Base-by-base conservation (phyloP, 208 protist genomes). In the Sergeia podlipaevii region DNA sequence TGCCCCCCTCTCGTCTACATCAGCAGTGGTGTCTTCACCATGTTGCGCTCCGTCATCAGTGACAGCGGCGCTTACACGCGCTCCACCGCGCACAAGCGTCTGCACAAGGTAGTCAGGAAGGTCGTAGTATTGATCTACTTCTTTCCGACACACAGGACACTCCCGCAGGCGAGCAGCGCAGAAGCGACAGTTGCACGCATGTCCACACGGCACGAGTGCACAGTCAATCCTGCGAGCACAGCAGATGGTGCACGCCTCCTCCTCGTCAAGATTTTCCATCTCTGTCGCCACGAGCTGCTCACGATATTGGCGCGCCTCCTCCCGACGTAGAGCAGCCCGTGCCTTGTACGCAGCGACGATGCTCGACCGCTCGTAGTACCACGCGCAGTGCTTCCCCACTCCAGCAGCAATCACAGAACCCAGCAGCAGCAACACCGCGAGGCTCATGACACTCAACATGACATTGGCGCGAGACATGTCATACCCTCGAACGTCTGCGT, bases 231-330 rank as follows among this genome's bases (percentile, higher is more conserved):
- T 59, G 8, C 70, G 62, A 10, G 65, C 64, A 26, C 60, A 81
- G 62, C 74, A 81, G 6, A 81, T 70, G 24, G 70, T 65, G 38
- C 74, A 81, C 3, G 53, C 60, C n/a, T 65, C 68, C 37, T 24
- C 38, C 28, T 75, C 68, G 32, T 71, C 58, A 7, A 59, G 41
- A 20, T 74, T 48, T 15, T 38, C 48, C 32, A 45, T 52, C 48
- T 73, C 67, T 11, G 65, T 78, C 8, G 53, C 65, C 0, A 51
- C 60, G 10, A 78, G 49, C 42, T 72, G 61, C 39, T 56, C 45
- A 36, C 61, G 51, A 30, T 64, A 78, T 27, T 62, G 54, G 17
- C 46, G 55, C 34, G 60, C 65, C 37, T 72, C 65, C 0, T 50
- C 54, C 0, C 65, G 71, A 8, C 58, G 65, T 41, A 74, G 60